Evolutionary conservation across 2,329 filamentous ascomycete species (phyloP), one percentile per base, ranked within the genome.

Genomic region (Diplocarpon mali): DNA sequence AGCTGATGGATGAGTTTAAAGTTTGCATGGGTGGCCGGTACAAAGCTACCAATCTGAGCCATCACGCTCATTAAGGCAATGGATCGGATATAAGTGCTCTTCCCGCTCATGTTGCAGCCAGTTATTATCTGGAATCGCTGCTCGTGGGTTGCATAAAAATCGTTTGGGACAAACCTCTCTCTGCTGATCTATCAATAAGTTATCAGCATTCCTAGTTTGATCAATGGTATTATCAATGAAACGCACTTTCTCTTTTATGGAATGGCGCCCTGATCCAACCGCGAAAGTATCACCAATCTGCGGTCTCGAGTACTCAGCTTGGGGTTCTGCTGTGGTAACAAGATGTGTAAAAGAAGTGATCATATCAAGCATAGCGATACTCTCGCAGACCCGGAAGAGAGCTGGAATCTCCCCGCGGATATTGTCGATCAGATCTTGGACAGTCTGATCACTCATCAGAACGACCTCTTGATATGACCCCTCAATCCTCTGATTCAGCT

Each of bases 21-120:
- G 0, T 80, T 78, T 0, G 88, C 92, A 57, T 86, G 92, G 27
- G 80, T 71, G 0, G 88, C 90, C 0, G 92, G 92, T 1, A 96
- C 83, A 60, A 93, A 96, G 55, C 79, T 85, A 2, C 89, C 90
- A 41, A 95, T 80, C 57, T 98, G 92, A 0, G 87, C 87, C 88
- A 98, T 95, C 46, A 98, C 79, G 36, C 84, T 78, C 59, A 93
- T 77, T 28, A 98, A 68, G 0, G 90, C 85, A 17, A 94, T 71
- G 1, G 84, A 82, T 40, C 87, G 79, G 50, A 96, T 95, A 58
- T 95, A 96, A 0, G 89, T 98, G 52, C 85, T 94, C 62, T 96
- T 98, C 1, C 89, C 92, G 55, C 87, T 94, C 92, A 98, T 98
- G 57, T 98, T 98, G 62, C 86, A 93, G 3, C 92, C 90, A 0